A percentile compares a stretch with the other conserved stretches of the same genome.
Conservation (phyloP, 768 basidiomycete genomes). For the Suillus discolor region DNA sequence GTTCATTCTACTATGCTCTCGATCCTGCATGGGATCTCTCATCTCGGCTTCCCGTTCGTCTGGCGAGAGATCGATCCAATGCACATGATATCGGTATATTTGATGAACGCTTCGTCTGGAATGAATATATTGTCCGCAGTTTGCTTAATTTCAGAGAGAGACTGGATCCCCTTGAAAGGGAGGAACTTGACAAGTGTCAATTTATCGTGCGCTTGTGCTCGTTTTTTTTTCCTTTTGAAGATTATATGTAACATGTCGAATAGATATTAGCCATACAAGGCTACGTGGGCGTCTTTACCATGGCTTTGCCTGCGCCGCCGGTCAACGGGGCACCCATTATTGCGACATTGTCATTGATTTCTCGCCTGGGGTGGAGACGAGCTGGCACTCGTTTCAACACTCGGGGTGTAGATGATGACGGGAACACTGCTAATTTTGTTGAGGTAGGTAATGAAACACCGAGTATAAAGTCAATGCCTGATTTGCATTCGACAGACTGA, state of each 20-base stretch:
- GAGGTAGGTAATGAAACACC: conserved; percentile 56
- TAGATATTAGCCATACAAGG: conserved; percentile 94
- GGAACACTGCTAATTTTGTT: conserved; percentile 94
- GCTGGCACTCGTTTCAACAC: conserved; percentile 98
- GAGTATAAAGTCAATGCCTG: conserved; percentile 16
- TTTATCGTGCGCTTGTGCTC: conserved; percentile 66
- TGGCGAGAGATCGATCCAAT: conserved; percentile 50
- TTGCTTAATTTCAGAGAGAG: conserved; percentile 86
- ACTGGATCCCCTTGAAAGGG: conserved; percentile 66
- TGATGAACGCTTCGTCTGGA: conserved; percentile 93
- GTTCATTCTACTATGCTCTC: conserved; percentile 90
- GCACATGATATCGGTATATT: conserved; percentile 59
- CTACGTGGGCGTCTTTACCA: conserved; percentile 80
- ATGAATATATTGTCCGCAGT: conserved; percentile 85
- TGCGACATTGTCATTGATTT: conserved; percentile 80
- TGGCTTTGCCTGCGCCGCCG: conserved; percentile 77
- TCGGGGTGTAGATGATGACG: conserved; percentile 93
- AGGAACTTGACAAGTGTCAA: conserved; percentile 79
- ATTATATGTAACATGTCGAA: conserved; percentile 12
- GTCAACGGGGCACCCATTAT: conserved; percentile 71
- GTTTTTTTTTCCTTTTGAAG: conserved; percentile 13
- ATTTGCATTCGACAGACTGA: conserved; percentile 63
- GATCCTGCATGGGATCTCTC: conserved; percentile 90
- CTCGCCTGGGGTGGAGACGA: conserved; percentile 89
- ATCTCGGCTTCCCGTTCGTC: conserved; percentile 71